Base-by-base conservation (phyloP, 2,329 filamentous ascomycete species). In the Stachybotrys chlorohalonatus region DNA sequence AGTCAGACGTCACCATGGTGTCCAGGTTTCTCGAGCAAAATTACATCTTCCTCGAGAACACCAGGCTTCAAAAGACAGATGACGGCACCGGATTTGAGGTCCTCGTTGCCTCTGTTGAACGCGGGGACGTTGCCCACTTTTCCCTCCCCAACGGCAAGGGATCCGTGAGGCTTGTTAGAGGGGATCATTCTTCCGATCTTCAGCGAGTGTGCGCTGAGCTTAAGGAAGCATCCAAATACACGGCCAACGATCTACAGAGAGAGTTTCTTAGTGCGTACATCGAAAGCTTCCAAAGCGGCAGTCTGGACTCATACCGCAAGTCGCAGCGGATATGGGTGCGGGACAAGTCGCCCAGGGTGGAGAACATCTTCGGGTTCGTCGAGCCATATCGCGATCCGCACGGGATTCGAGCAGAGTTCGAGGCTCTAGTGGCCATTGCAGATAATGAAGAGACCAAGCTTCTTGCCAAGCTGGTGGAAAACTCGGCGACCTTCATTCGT, bases 401-500 rank as follows among this genome's bases (percentile, higher is more conserved):
- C 54, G 81, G 82, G 13, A 74, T 81, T 17, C 73, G 82, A 51
- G 75, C 77, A 49, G 82, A 85, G 64, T 86, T 78, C 67, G 81
- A 85, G 64, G 82, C 76, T 1, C 73, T 85, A 54, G 77, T 84
- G 30, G 77, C 74, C 45, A 77, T 84, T 69, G 74, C 88, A 39
- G 87, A 90, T 66, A 73, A 82, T 60, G 81, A 87, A 59, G 80
- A 86, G 39, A 89, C 85, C 1, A 60, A 54, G 6, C 58, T 63
- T 16, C 86, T 90, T 57, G 77, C 76, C 11, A 80, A 80, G 59
- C 72, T 90, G 2, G 86, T 89, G 5, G 76, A 82, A 31, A 78
- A 79, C 48, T 85, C 86, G 1, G 78, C 81, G 31, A 75, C 73
- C 53, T 84, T 87, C 68, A 89, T 90, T 51, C 79, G 81, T 2